Conservation (phyloP, 2,329 filamentous ascomycete species). For the Curvularia verruculosa region DNA sequence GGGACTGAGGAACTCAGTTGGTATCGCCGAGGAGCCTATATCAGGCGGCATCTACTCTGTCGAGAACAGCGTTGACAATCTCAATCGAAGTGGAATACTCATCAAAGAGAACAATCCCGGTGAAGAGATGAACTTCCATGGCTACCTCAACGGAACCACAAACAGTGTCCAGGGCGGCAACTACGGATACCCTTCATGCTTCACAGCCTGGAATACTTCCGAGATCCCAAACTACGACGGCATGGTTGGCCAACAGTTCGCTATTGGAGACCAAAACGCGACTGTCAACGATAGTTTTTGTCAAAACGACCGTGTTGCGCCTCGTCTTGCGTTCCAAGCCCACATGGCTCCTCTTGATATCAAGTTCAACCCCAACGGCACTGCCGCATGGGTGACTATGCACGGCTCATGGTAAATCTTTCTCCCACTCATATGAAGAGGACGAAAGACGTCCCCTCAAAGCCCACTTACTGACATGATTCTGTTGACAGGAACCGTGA, state of each 20-base stretch:
- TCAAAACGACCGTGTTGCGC: conserved; percentile 47
- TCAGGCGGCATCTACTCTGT: conserved; percentile 62
- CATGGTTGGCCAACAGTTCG: conserved; percentile 58
- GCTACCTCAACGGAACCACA: conserved; percentile 61
- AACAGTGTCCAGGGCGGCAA: conserved; percentile 58
- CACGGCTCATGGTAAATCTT: conserved; percentile 68
- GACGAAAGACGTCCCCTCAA: too few relatives aligned
- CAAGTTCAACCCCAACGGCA: conserved; percentile 66
- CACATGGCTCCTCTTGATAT: conserved; percentile 76
- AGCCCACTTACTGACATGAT: too few relatives aligned
- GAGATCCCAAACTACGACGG: conserved; percentile 56
- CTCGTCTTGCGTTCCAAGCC: conserved; percentile 65
- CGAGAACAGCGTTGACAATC: conserved; percentile 73
- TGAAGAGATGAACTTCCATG: conserved; percentile 76
- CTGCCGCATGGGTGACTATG: conserved; percentile 69
- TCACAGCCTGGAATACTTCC: conserved; percentile 66
- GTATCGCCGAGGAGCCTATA: conserved; percentile 66
- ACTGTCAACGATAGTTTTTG: conserved; percentile 58
- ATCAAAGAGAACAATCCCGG: conserved; percentile 72
- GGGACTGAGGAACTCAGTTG: conserved; percentile 76
- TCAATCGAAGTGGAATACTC: conserved; percentile 63
- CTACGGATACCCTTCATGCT: conserved; percentile 75
- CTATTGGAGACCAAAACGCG: conserved; percentile 52
- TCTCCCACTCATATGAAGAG: neutral
- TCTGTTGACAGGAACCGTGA: conserved; percentile 51